Percentiles rank a stretch among this genome's conserved stretches.
Evolutionary conservation across 108 stramenopile genomes (phyloP).

Genomic region (Nitzschia sp.): DNA sequence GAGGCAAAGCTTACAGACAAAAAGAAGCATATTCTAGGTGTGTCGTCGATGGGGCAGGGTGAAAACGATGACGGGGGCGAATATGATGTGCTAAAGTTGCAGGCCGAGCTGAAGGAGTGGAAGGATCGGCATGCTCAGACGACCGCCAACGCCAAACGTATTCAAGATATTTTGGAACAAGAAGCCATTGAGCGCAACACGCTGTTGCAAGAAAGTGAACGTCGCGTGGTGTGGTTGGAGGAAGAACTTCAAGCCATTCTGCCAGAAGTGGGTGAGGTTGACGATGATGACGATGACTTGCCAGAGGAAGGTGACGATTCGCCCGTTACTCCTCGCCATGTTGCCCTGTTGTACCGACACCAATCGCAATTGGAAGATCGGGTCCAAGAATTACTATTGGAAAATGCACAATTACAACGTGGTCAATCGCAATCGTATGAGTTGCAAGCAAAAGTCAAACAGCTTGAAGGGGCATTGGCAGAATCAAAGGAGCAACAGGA

Average conservation of each 20-base stretch:
- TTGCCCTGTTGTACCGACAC: conserved; percentile 8
- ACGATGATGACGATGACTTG: not conserved
- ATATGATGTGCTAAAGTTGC: not conserved
- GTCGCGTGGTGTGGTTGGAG: conserved; percentile 14
- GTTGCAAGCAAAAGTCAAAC: not conserved
- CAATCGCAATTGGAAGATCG: conserved; percentile 17
- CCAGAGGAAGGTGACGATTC: not conserved
- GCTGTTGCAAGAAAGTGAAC: conserved; percentile 3
- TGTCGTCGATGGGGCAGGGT: not conserved
- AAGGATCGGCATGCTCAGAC: conserved; percentile 17
- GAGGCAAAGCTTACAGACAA: not conserved
- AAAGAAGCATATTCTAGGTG: not conserved
- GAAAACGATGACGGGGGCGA: not conserved
- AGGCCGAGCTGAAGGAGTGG: conserved; percentile 10
- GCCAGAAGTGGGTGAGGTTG: not conserved
- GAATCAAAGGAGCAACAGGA: not conserved
- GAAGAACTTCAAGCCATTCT: not conserved
- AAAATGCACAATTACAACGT: conserved; percentile 2
- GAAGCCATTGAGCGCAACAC: conserved; percentile 5
- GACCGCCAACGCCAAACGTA: conserved; percentile 1
- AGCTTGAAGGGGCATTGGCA: not conserved
- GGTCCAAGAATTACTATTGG: conserved; percentile 9
- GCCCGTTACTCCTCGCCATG: not conserved
- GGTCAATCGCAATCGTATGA: not conserved
- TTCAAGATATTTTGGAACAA: conserved; percentile 16